Evolutionary conservation across 768 basidiomycete species (phyloP).

Genomic region (Pleurotus citrinopileatus): DNA sequence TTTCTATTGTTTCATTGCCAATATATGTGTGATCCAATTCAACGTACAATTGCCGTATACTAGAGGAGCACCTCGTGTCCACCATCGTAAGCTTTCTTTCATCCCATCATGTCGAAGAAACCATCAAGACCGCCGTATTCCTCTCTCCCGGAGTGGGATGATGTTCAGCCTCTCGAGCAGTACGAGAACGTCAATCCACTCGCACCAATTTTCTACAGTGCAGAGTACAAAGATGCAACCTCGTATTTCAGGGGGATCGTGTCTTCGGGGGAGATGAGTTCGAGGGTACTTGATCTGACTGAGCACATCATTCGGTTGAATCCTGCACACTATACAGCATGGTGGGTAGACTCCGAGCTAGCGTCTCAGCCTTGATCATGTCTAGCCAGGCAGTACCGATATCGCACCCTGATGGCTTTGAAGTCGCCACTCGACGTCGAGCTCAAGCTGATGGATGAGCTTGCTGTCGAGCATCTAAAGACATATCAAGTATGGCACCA

Average conservation of each 20-base stretch:
- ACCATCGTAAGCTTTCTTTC: not conserved
- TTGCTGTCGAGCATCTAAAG: constrained; percentile 83
- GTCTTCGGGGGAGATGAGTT: constrained; percentile 72
- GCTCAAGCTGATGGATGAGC: constrained; percentile 81
- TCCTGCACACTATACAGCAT: constrained; percentile 96
- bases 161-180: constrained; percentile 77
- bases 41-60: not conserved
- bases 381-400: constrained; percentile 84
- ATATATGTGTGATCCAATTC: no score
- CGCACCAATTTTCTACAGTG: constrained; percentile 89
- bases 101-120: constrained; percentile 4
- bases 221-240: constrained; percentile 91
- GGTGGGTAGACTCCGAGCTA: constrained; percentile 48
- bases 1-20: constrained; percentile 1
- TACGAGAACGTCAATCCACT: constrained; percentile 77
- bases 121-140: constrained; percentile 40
- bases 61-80: not conserved
- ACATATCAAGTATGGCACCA: constrained; percentile 99
- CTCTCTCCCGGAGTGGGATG: constrained; percentile 72
- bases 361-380: not conserved
- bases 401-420: constrained; percentile 75
- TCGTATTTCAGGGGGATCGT: constrained; percentile 89
- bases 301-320: constrained; percentile 88
- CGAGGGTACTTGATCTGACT: constrained; percentile 82
- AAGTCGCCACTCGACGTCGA: constrained; percentile 71